Evolutionary conservation across 768 basidiomycete genomes (phyloP).

Genomic region (Suillus lakei): DNA sequence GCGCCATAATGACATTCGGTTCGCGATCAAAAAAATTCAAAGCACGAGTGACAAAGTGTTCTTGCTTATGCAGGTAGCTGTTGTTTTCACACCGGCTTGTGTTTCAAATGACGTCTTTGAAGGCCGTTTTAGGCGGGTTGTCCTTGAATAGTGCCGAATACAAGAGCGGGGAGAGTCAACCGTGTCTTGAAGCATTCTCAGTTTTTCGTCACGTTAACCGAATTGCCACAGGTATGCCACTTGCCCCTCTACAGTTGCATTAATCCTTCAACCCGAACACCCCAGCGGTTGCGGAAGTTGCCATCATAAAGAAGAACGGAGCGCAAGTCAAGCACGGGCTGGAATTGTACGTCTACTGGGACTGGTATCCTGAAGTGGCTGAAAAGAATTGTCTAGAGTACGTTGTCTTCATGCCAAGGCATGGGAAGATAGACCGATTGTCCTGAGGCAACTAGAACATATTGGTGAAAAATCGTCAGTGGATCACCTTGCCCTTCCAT

Average conservation of each 20-base stretch:
- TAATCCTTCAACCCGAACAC: slow-evolving; percentile 9
- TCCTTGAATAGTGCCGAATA: slow-evolving; percentile 72
- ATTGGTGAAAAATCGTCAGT: slow-evolving; percentile 92
- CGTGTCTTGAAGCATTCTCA: slow-evolving; percentile 66
- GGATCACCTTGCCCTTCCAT: background rate
- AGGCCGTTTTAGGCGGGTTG: slow-evolving; percentile 78
- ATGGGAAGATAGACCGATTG: slow-evolving; percentile 89
- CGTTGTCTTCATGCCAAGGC: slow-evolving; percentile 83
- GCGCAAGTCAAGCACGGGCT: slow-evolving; percentile 72
- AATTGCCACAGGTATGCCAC: slow-evolving; percentile 68
- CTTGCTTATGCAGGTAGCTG: slow-evolving; percentile 73
- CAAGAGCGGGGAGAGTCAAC: slow-evolving; percentile 72
- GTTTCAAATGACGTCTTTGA: slow-evolving; percentile 15
- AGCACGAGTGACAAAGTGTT: slow-evolving; percentile 80
- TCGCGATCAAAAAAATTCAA: slow-evolving; percentile 69
- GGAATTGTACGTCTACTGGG: slow-evolving; percentile 59
- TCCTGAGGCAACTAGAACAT: slow-evolving; percentile 86
- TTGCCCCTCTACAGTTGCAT: background rate
- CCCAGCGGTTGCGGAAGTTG: slow-evolving; percentile 79
- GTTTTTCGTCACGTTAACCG: slow-evolving; percentile 80
- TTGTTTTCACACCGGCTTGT: background rate
- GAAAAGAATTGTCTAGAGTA: slow-evolving; percentile 46
- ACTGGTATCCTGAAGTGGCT: background rate
- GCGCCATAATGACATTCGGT: slow-evolving; percentile 80
- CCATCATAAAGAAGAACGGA: slow-evolving; percentile 67